These are phyloP conservation scores for Quercus aquifolioides DNA, from an alignment of 306 rosid species.

Conservation along the genomic window DNA sequence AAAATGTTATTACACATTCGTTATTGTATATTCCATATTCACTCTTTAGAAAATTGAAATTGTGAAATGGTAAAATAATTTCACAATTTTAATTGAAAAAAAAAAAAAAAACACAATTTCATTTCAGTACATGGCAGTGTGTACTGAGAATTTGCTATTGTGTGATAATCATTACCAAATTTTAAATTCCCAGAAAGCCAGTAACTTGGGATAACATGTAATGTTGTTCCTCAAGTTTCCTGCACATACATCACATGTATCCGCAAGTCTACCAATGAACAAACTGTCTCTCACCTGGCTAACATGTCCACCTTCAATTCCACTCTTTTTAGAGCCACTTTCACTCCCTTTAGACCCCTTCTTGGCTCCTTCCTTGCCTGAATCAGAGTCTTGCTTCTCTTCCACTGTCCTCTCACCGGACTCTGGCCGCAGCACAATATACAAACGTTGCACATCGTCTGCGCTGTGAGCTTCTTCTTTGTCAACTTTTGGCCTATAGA, in stretches of 20 bases:
- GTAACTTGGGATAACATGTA: too few relatives aligned
- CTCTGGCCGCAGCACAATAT: conserved; percentile 45
- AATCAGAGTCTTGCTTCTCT: conserved; percentile 10
- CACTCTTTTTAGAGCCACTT: neutral
- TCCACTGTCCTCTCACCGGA: conserved; percentile 42
- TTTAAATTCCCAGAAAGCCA: neutral
- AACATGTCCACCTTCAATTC: conserved; percentile 35
- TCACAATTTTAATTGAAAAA: too few relatives aligned
- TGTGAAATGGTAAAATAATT: too few relatives aligned
- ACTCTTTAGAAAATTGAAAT: too few relatives aligned
- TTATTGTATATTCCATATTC: too few relatives aligned
- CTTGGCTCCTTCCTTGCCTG: conserved; percentile 39
- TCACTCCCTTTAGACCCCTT: neutral
- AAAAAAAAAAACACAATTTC: too few relatives aligned
- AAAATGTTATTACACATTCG: too few relatives aligned
- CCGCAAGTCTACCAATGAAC: neutral
- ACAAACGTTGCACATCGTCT: conserved; percentile 57
- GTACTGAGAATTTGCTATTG: too few relatives aligned
- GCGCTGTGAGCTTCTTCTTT: conserved; percentile 50
- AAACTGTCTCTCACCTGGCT: conserved; percentile 24
- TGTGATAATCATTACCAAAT: too few relatives aligned
- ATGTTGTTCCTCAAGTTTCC: too few relatives aligned
- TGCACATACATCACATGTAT: too few relatives aligned
- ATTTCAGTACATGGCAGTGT: too few relatives aligned
- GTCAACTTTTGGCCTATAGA: conserved; percentile 49